phyloP scores from a whole-genome alignment of 352 stramenopile species.

The Pythium insidiosum region DNA sequence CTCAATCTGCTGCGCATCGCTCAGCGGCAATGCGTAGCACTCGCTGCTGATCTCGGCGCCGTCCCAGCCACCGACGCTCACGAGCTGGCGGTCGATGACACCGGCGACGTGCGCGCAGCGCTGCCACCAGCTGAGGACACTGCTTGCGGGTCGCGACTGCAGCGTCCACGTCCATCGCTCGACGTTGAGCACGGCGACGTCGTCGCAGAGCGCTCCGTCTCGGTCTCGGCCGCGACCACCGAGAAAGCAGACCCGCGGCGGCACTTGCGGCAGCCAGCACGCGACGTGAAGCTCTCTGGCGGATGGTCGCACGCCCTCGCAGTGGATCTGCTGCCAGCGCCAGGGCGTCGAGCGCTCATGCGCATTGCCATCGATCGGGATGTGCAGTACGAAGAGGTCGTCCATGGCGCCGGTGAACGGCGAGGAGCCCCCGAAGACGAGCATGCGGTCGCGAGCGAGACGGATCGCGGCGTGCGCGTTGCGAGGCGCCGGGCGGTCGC shows the following conservation, averaged over 20 bases:
- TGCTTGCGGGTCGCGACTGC: too few relatives aligned
- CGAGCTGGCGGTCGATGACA: conserved; percentile 15
- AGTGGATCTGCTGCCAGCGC: conserved; percentile 23
- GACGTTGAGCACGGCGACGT: conserved; percentile 39
- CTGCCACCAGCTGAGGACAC: conserved; percentile 48
- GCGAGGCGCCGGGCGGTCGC: conserved; percentile 27
- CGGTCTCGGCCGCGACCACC: conserved; percentile 43
- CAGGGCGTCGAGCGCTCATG: conserved; percentile 8
- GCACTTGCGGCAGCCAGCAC: conserved; percentile 8
- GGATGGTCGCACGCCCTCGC: conserved; percentile 19
- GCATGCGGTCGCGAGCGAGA: conserved; percentile 21
- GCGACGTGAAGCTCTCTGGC: conserved; percentile 42
- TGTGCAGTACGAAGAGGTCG: conserved; percentile 49
- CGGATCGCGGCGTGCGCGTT: conserved; percentile 51
- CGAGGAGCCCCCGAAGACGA: conserved; percentile 58
- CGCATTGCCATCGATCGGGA: conserved; percentile 9
- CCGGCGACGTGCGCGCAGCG: conserved; percentile 35
- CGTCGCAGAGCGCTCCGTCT: conserved; percentile 43
- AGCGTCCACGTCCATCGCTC: conserved; percentile 38
- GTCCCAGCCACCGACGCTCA: conserved; percentile 53
- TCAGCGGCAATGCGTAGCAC: conserved; percentile 41
- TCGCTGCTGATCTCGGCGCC: conserved; percentile 33
- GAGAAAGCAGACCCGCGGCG: conserved; percentile 34
- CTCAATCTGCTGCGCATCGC: conserved; percentile 1
- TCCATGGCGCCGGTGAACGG: conserved; percentile 36